phyloP scores from a whole-genome alignment of 2,329 filamentous ascomycete genomes.

The Massarina eburnea region DNA sequence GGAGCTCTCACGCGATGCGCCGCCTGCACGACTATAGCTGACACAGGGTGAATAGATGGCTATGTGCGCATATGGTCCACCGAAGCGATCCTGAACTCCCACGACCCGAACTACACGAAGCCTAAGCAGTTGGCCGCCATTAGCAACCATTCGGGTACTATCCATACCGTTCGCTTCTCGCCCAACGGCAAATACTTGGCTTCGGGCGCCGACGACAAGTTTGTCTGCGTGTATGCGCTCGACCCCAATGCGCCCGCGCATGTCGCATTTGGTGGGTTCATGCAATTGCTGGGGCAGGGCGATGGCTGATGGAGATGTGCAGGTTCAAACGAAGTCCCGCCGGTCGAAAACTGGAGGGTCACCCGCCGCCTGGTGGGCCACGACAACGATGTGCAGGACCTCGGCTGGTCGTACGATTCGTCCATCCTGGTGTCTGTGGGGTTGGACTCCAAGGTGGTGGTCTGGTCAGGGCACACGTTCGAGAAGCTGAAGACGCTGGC shows the following conservation, averaged over 20 bases:
- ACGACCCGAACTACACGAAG: slow-evolving; percentile 68
- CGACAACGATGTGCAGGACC: slow-evolving; percentile 97
- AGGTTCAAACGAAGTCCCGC: slow-evolving; percentile 85
- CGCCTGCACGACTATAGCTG: slow-evolving; percentile 13
- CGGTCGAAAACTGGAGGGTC: slow-evolving; percentile 97
- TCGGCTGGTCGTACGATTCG: slow-evolving; percentile 95
- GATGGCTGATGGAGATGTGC: slow-evolving; percentile 18
- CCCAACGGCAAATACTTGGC: slow-evolving; percentile 93
- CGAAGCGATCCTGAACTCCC: slow-evolving; percentile 83
- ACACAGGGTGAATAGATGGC: slow-evolving; percentile 64
- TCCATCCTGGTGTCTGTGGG: slow-evolving; percentile 95
- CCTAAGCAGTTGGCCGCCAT: slow-evolving; percentile 96
- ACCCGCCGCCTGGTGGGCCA: slow-evolving; percentile 91
- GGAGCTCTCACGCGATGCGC: slow-evolving; percentile 23
- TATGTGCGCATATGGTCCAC: slow-evolving; percentile 98
- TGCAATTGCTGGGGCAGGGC: background rate
- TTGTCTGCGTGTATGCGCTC: slow-evolving; percentile 94
- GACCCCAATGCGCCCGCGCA: slow-evolving; percentile 78
- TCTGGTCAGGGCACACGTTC: slow-evolving; percentile 97
- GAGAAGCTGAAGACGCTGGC: slow-evolving; percentile 95
- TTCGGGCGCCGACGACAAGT: slow-evolving; percentile 96
- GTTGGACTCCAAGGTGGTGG: slow-evolving; percentile 94
- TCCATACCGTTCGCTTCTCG: slow-evolving; percentile 95
- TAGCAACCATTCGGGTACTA: slow-evolving; percentile 97
- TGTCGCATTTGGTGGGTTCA: slow-evolving; percentile 70